Percentiles rank a stretch among this genome's conserved stretches.
These are phyloP conservation scores for Prunus fruticosa DNA, from an alignment of 306 rosid genomes.

Conservation along the genomic window DNA sequence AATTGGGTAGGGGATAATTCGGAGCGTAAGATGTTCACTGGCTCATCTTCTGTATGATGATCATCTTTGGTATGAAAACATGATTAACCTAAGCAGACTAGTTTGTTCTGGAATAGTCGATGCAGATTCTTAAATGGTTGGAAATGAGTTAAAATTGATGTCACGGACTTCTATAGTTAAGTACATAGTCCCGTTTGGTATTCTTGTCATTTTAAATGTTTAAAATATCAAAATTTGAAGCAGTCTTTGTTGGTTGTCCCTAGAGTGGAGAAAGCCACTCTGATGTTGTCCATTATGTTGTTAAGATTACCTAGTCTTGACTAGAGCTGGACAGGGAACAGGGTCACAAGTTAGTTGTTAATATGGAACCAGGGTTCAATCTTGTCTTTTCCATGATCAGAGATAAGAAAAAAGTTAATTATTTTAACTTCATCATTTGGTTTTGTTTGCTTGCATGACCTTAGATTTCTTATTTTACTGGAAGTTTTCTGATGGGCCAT, in stretches of 20 bases:
- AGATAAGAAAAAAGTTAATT: not conserved
- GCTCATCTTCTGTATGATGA: not conserved
- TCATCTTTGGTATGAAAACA: not conserved
- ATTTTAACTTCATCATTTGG: not conserved
- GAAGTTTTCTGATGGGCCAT: not conserved
- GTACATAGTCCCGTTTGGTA: not conserved
- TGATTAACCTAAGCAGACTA: not conserved
- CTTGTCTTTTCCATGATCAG: not conserved
- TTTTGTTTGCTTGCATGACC: not conserved
- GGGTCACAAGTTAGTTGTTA: not conserved
- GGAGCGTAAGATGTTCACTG: not conserved
- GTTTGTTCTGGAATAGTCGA: not conserved
- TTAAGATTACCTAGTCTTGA: not conserved
- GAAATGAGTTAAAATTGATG: not conserved
- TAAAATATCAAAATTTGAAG: slow-evolving; percentile 2
- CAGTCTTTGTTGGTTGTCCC: not conserved
- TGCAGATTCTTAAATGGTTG: not conserved
- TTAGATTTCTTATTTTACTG: not conserved
- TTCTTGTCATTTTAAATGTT: not conserved
- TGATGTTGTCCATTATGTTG: not conserved
- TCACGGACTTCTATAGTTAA: not conserved
- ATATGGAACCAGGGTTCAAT: not conserved
- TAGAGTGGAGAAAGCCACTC: not conserved
- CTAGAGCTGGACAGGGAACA: not conserved
- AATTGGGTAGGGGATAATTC: not conserved